A percentile compares a stretch with the other conserved stretches of the same genome.
Conservation (phyloP, 257 asterid species). For the Ophiorrhiza pumila region DNA sequence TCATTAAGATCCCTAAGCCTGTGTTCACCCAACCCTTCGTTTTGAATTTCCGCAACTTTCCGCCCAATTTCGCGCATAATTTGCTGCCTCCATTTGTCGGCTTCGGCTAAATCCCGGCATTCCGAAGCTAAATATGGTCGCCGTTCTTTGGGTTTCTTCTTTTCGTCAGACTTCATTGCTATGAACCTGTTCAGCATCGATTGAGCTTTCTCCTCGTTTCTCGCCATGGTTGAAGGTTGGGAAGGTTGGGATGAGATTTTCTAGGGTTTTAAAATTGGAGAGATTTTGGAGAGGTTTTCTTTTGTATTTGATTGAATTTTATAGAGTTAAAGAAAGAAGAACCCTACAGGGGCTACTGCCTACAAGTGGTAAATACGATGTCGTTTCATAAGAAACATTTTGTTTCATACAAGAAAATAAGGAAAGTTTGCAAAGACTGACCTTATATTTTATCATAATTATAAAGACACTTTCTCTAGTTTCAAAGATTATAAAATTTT, state of each 20-base stretch:
- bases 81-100: conserved; percentile 98
- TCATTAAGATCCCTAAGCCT: conserved; percentile 86
- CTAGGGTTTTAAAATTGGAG: not conserved
- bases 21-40: conserved; percentile 91
- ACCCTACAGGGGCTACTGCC: too few species aligned
- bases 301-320: not conserved
- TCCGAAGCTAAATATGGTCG: conserved; percentile 95
- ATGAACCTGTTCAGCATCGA: conserved; percentile 90
- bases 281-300: not conserved
- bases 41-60: conserved; percentile 90
- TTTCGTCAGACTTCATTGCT: conserved; percentile 81
- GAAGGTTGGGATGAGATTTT: not conserved
- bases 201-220: conserved; percentile 97
- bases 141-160: conserved; percentile 89
- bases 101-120: conserved; percentile 95
- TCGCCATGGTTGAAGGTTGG: conserved; percentile 64
- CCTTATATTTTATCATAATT: too few species aligned
- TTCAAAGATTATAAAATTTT: too few species aligned
- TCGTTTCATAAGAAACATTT: too few species aligned
- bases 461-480: too few species aligned
- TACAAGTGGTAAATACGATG: too few species aligned
- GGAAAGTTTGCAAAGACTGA: too few species aligned
- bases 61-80: conserved; percentile 92
- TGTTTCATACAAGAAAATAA: too few species aligned
- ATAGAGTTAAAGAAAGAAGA: too few species aligned